These are phyloP conservation scores for Melanomma pulvis-pyrius DNA, from an alignment of 495 filamentous ascomycete genomes.

Conservation along the genomic window DNA sequence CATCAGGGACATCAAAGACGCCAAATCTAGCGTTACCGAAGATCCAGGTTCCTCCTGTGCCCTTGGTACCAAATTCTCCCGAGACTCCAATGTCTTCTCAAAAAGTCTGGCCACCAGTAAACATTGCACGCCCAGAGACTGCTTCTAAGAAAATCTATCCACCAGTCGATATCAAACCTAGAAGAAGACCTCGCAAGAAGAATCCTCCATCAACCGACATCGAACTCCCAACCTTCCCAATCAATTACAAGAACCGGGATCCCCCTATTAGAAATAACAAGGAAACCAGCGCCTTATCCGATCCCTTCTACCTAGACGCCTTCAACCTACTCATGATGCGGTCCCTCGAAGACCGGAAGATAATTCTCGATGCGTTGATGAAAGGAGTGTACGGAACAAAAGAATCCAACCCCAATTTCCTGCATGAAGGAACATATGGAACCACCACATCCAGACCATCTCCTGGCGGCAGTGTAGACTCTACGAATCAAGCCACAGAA, in stretches of 20 bases:
- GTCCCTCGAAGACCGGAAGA: not conserved
- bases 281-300: not conserved
- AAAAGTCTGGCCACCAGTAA: too few species aligned
- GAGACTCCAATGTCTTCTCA: not conserved
- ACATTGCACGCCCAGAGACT: too few species aligned
- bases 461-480: too few species aligned
- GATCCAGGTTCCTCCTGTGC: not conserved
- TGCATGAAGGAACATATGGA: too few species aligned
- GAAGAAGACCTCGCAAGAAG: too few species aligned
- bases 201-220: not conserved
- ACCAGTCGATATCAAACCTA: too few species aligned
- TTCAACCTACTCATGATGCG: not conserved
- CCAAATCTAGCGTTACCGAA: not conserved
- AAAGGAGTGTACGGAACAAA: not conserved
- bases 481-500: too few species aligned
- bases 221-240: not conserved
- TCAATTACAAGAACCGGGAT: not conserved
- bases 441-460: not conserved
- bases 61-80: not conserved
- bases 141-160: too few species aligned
- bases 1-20: not conserved
- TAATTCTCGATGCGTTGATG: not conserved
- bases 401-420: not conserved
- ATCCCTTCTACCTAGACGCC: not conserved
- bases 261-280: not conserved